These are phyloP conservation scores for Lachnellula willkommii DNA, from an alignment of 2,329 filamentous ascomycete species.

Conservation along the genomic window DNA sequence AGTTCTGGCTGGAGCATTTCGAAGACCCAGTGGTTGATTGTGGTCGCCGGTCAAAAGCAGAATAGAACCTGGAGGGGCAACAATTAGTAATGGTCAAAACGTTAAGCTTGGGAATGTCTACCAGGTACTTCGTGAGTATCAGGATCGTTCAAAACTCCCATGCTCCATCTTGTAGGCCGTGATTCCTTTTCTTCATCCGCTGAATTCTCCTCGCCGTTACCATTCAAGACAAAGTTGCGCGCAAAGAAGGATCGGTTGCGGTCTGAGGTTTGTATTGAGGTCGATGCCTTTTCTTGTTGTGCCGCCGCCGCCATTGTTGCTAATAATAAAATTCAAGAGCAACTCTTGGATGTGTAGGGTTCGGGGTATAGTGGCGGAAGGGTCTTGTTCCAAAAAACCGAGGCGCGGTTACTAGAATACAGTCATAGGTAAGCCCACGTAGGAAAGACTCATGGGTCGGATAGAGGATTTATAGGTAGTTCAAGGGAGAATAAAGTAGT, in stretches of 20 bases:
- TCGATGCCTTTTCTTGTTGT: background rate
- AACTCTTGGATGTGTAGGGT: too few relatives aligned
- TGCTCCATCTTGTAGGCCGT: slow-evolving; percentile 46
- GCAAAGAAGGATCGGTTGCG: slow-evolving; percentile 21
- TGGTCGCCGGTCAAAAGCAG: slow-evolving; percentile 49
- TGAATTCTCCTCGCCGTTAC: background rate
- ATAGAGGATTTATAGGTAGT: background rate
- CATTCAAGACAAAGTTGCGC: slow-evolving; percentile 16
- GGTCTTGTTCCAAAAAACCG: too few relatives aligned
- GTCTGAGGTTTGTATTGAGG: slow-evolving; percentile 6
- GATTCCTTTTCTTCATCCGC: slow-evolving; percentile 13
- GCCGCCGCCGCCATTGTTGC: slow-evolving; percentile 6
- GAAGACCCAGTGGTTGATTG: slow-evolving; percentile 55
- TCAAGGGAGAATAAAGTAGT: background rate
- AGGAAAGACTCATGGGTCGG: background rate
- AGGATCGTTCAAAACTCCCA: slow-evolving; percentile 80
- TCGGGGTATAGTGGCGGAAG: too few relatives aligned
- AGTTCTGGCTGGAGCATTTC: slow-evolving; percentile 51
- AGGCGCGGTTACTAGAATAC: too few relatives aligned
- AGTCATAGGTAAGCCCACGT: too few relatives aligned
- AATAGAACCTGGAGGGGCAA: slow-evolving; percentile 46
- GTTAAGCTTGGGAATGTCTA: slow-evolving; percentile 35
- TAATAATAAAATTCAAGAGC: background rate
- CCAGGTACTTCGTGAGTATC: slow-evolving; percentile 83
- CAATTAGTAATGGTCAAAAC: background rate